Conservation (phyloP, 2,329 filamentous ascomycete genomes). For the Stemphylium lycopersici region DNA sequence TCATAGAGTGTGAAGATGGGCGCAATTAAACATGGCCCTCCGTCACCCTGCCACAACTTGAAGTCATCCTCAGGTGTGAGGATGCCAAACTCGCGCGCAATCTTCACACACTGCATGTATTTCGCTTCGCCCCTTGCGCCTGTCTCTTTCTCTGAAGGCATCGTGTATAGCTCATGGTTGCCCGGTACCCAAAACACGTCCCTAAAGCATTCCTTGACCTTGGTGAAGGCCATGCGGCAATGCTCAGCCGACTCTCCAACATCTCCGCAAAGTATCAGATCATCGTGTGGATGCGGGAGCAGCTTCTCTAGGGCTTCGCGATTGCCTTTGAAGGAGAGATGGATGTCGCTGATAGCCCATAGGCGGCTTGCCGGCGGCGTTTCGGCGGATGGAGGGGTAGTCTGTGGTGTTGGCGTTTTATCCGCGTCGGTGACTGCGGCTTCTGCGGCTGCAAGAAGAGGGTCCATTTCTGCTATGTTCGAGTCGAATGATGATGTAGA, state of each 20-base stretch:
- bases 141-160: constrained; percentile 49
- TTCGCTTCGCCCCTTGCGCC: constrained; percentile 58
- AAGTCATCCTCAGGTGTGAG: constrained; percentile 64
- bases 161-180: constrained; percentile 64
- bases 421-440: constrained; percentile 12
- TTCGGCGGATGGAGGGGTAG: constrained; percentile 15
- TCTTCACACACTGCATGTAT: constrained; percentile 61
- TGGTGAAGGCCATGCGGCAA: constrained; percentile 43
- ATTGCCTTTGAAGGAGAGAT: constrained; percentile 55
- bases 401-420: constrained; percentile 11
- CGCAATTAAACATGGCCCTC: constrained; percentile 57
- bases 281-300: constrained; percentile 49
- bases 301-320: constrained; percentile 53
- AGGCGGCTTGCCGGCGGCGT: constrained; percentile 35
- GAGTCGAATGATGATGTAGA: background rate
- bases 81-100: constrained; percentile 60
- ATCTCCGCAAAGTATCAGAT: constrained; percentile 55
- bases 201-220: constrained; percentile 51
- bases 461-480: constrained; percentile 23
- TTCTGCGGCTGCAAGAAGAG: constrained; percentile 29
- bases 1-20: constrained; percentile 67
- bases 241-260: constrained; percentile 46
- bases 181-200: constrained; percentile 63
- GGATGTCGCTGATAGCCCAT: constrained; percentile 56
- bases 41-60: constrained; percentile 60